Percentiles rank a stretch among this genome's conserved stretches.
phyloP scores from a whole-genome alignment of 1,284 basidiomycete genomes.

The Ceratobasidium sp. region DNA sequence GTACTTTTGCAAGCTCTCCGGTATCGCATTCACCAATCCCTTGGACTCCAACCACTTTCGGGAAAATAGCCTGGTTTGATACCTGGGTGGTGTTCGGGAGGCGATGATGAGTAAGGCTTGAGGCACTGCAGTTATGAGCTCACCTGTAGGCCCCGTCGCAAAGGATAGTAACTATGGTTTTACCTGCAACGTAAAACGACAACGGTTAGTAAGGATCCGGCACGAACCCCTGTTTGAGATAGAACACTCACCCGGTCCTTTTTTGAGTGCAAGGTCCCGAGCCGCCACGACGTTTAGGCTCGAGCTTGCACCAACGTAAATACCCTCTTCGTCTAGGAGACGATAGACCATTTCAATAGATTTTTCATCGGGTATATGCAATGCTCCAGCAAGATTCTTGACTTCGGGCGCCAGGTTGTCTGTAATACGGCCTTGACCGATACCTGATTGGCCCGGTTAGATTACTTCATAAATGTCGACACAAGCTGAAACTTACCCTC shows the following conservation, averaged over 20 bases:
- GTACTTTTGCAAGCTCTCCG: constrained; percentile 87
- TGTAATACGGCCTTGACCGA: constrained; percentile 98
- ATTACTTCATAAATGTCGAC: constrained; percentile 25
- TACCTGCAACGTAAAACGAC: constrained; percentile 58
- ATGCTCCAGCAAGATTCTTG: constrained; percentile 77
- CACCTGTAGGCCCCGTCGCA: constrained; percentile 92
- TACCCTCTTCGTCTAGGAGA: constrained; percentile 88
- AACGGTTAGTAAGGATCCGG: background rate
- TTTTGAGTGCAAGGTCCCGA: constrained; percentile 81
- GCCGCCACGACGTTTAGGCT: constrained; percentile 97
- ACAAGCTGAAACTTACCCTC: constrained; percentile 69
- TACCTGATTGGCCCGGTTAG: constrained; percentile 61
- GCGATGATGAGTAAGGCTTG: background rate
- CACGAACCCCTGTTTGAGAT: constrained; percentile 14
- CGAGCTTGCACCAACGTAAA: constrained; percentile 96
- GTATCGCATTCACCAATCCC: constrained; percentile 79
- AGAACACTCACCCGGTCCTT: constrained; percentile 72
- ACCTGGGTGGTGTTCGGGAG: constrained; percentile 51
- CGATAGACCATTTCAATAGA: constrained; percentile 95
- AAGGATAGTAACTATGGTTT: constrained; percentile 86
- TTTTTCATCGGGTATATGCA: constrained; percentile 88
- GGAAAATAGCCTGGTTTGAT: constrained; percentile 96
- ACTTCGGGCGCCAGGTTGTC: constrained; percentile 90
- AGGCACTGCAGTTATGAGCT: constrained; percentile 42
- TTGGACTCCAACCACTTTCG: constrained; percentile 91